Evolutionary conservation across 2,329 filamentous ascomycete genomes (phyloP).

Genomic region (Gaeumannomyces sp.): DNA sequence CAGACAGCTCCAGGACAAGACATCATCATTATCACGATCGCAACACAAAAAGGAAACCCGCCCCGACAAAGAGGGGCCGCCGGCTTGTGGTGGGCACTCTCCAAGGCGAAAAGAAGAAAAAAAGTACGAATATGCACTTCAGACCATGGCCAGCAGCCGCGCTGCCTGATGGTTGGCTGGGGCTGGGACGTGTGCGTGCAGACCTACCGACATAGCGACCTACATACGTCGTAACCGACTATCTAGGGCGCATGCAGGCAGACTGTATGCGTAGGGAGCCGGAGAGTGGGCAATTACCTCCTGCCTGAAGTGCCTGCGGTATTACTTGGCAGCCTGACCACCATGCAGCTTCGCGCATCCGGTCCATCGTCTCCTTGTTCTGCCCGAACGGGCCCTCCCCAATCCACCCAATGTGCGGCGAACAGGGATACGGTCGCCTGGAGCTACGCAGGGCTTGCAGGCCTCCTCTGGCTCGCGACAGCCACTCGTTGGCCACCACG

Average conservation of each 20-base stretch:
- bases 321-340: neutral
- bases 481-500: neutral
- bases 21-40: neutral
- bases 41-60: too few relatives aligned
- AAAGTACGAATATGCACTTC: too few relatives aligned
- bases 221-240: too few relatives aligned
- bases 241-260: neutral
- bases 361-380: neutral
- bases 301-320: neutral
- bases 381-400: neutral
- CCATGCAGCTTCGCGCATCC: neutral
- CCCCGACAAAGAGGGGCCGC: neutral
- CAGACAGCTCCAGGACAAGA: too few relatives aligned
- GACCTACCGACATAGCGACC: too few relatives aligned
- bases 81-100: neutral
- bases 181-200: too few relatives aligned
- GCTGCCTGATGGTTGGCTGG: too few relatives aligned
- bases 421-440: neutral
- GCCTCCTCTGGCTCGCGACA: neutral
- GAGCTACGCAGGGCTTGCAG: neutral
- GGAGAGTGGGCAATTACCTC: neutral
- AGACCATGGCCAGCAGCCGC: too few relatives aligned
- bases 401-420: neutral
- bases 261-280: neutral
- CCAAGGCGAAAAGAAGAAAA: neutral